phyloP scores from a whole-genome alignment of 257 asterid genomes.

The Striga asiatica region DNA sequence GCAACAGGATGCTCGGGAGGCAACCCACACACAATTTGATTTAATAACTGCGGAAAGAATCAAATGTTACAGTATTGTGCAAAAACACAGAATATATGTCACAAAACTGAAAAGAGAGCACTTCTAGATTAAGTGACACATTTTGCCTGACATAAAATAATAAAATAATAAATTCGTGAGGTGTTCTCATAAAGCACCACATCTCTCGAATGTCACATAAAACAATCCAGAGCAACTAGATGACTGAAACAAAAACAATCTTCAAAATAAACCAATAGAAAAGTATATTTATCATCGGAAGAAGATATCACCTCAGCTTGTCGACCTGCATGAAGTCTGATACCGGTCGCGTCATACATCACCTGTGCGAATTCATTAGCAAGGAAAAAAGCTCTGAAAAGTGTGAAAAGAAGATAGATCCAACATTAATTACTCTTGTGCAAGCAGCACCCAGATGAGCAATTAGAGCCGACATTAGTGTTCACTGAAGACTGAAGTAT shows the following conservation, averaged over 20 bases:
- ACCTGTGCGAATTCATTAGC: slow-evolving; percentile 52
- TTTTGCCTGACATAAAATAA: background rate
- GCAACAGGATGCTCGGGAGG: slow-evolving; percentile 99
- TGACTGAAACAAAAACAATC: background rate
- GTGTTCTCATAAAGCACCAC: slow-evolving; percentile 3
- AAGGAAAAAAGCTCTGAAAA: background rate
- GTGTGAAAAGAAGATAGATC: background rate
- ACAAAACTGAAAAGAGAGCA: background rate
- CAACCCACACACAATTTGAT: slow-evolving; percentile 91
- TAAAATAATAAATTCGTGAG: background rate
- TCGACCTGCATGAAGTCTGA: slow-evolving; percentile 95
- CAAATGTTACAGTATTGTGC: background rate
- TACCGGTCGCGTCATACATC: slow-evolving; percentile 94
- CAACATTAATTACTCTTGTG: background rate
- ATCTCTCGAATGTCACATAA: background rate
- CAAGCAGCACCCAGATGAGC: slow-evolving; percentile 1
- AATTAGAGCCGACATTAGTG: background rate
- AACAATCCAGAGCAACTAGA: slow-evolving; percentile 1
- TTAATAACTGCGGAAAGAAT: slow-evolving; percentile 52
- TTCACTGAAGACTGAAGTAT: background rate
- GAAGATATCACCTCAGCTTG: slow-evolving; percentile 81
- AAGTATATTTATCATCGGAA: slow-evolving; percentile 1
- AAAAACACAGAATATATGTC: background rate
- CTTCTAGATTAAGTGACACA: too few relatives aligned
- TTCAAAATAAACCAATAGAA: background rate